Percentiles rank a stretch among this genome's conserved stretches.
phyloP scores from a whole-genome alignment of 441 rosid species.

The Daphne laureola region DNA sequence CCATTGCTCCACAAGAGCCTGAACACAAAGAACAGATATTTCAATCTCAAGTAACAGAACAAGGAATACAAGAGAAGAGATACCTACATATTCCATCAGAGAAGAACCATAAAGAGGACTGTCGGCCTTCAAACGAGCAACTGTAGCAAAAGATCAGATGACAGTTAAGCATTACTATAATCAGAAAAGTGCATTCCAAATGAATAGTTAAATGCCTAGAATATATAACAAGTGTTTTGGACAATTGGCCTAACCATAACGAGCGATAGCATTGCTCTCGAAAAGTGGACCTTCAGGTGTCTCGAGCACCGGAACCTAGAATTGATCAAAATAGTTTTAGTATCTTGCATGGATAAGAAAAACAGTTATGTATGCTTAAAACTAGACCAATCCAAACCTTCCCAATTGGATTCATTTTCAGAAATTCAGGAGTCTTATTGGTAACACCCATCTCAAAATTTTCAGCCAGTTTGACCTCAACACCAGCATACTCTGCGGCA shows the following conservation, averaged over 20 bases:
- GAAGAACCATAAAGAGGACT: slow-evolving; percentile 61
- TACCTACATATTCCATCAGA: slow-evolving; percentile 53
- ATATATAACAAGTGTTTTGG: neutral
- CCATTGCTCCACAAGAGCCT: slow-evolving; percentile 95
- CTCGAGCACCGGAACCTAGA: slow-evolving; percentile 75
- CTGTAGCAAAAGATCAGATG: slow-evolving; percentile 24
- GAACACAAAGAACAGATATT: slow-evolving; percentile 6
- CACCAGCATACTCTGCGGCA: slow-evolving; percentile 74
- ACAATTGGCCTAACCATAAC: slow-evolving; percentile 46
- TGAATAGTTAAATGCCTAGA: neutral
- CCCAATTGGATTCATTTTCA: slow-evolving; percentile 89
- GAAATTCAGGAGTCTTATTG: slow-evolving; percentile 74
- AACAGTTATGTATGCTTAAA: neutral
- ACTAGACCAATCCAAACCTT: slow-evolving; percentile 34
- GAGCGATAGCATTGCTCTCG: slow-evolving; percentile 95
- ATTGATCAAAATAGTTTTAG: neutral
- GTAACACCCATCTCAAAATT: slow-evolving; percentile 76
- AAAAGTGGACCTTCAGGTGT: slow-evolving; percentile 81
- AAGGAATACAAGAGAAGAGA: neutral
- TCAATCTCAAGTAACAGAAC: neutral
- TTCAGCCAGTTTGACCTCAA: slow-evolving; percentile 42
- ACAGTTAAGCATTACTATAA: slow-evolving; percentile 6
- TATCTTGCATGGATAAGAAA: no score
- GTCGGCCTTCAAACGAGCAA: slow-evolving; percentile 45
- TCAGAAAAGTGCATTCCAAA: neutral